A percentile compares a stretch with the other conserved stretches of the same genome.
Evolutionary conservation across 208 protist species (phyloP).

Genomic region (Wallacemonas sp.): DNA sequence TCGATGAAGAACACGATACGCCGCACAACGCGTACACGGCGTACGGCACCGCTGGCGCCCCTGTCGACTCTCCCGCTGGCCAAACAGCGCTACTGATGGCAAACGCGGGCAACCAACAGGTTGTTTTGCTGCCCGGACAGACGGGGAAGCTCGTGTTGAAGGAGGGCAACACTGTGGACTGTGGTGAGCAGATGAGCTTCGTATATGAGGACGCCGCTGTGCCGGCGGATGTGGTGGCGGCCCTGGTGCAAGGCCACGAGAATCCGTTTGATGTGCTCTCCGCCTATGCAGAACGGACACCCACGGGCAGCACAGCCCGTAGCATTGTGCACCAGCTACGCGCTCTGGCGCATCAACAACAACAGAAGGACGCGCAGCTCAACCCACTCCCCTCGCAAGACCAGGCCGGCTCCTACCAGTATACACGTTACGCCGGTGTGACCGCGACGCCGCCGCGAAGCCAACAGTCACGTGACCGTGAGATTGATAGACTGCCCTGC

Average conservation of each 20-base stretch:
- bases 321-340: conserved; percentile 4
- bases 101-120: conserved; percentile 6
- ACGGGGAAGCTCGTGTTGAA: conserved; percentile 61
- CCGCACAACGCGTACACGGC: too few relatives aligned
- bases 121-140: conserved; percentile 16
- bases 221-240: conserved; percentile 37
- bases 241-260: conserved; percentile 18
- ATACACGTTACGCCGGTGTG: conserved; percentile 21
- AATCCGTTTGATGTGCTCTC: conserved; percentile 25
- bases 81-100: background rate
- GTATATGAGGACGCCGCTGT: conserved; percentile 45
- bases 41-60: background rate
- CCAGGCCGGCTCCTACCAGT: background rate
- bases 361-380: background rate
- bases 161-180: conserved; percentile 60
- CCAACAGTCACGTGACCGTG: background rate
- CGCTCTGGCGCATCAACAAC: background rate
- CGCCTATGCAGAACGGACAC: conserved; percentile 2
- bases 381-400: too few relatives aligned
- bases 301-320: background rate
- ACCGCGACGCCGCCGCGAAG: conserved; percentile 10
- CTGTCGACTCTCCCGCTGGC: background rate
- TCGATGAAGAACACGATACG: background rate
- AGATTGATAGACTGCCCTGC: conserved; percentile 2
- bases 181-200: conserved; percentile 68